Evolutionary conservation across 139 green algal genomes (phyloP), one percentile per base, ranked within the genome.

Genomic region (Limnomonas spitsbergensis): DNA sequence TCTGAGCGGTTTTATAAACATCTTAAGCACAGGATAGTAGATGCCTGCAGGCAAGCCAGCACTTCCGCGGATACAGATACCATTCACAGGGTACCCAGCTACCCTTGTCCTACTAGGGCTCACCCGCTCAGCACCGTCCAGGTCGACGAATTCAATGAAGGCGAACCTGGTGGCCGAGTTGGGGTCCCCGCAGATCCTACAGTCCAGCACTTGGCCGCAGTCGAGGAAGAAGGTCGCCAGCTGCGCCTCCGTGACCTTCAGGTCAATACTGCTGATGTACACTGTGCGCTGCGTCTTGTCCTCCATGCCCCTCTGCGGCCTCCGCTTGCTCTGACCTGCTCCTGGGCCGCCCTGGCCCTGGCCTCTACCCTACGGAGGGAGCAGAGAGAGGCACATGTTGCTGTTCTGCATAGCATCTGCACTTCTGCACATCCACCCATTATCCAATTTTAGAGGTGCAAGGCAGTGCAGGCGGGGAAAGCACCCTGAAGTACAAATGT

Each of bases 131-230:
- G 47, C 47, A 29, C 47, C 47, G 14, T 61, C 47, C 20, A 61
- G 14, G 14, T 61, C 20, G 20, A 20, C 31, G 69, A 98, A 98
- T 85, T 98, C 95, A 37, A 98, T 92, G 78, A 98, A 98, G 0
- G 94, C 95, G 88, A 98, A 98, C 66, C 94, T 84, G 84, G 97
- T 93, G 36, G 86, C 86, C 20, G 77, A 90, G 82, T 98, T 97
- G 68, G 92, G 91, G 83, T 98, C 95, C n/a, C 94, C 93, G 75
- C 95, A 98, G 29, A 98, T 88, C 3, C 95, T 88, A 83, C 94
- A 98, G 81, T 98, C 95, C 66, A 97, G 77, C 1, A 96, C 79
- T 14, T 79, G 67, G 40, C 93, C 93, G 75, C 90, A 93, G 27
- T 90, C 86, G 0, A 42, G 7, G 76, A 97, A 97, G 38, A 91